A percentile compares a stretch with the other conserved stretches of the same genome.
These are phyloP conservation scores for Lactifluus rugatus DNA, from an alignment of 768 basidiomycete species.

Conservation along the genomic window DNA sequence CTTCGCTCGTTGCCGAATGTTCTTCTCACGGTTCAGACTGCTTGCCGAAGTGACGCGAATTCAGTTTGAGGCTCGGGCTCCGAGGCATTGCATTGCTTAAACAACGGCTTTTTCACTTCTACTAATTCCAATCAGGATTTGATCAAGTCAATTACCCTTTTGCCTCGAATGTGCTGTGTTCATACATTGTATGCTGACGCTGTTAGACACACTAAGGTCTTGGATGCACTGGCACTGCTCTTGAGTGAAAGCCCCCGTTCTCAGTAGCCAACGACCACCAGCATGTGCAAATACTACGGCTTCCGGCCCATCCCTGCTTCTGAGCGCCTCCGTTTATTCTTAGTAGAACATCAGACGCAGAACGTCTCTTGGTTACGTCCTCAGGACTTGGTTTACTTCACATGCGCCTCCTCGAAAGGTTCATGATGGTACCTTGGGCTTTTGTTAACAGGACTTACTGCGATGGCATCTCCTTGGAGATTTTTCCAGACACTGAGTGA, in stretches of 20 bases:
- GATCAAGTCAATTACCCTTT: neutral
- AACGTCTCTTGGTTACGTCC: neutral
- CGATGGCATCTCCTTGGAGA: slow-evolving; percentile 5
- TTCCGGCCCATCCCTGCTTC: neutral
- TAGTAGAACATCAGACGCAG: neutral
- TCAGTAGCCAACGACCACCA: neutral
- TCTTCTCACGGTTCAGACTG: neutral
- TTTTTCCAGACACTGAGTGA: neutral
- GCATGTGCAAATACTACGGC: neutral
- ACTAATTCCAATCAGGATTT: too few relatives aligned
- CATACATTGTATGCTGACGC: neutral
- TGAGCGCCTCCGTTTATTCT: neutral
- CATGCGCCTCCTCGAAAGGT: neutral
- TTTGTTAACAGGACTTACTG: neutral
- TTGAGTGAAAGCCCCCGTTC: neutral
- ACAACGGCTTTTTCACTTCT: too few relatives aligned
- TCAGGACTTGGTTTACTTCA: neutral
- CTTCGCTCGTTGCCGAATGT: slow-evolving; percentile 1
- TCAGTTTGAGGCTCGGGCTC: too few relatives aligned
- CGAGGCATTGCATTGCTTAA: too few relatives aligned
- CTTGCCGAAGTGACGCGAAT: too few relatives aligned
- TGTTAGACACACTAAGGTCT: neutral
- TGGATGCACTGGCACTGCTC: neutral
- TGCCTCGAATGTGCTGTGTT: neutral
- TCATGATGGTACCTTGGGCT: slow-evolving; percentile 5